phyloP scores from a whole-genome alignment of 2,329 filamentous ascomycete species.

The Chrysosporium queenslandicum region DNA sequence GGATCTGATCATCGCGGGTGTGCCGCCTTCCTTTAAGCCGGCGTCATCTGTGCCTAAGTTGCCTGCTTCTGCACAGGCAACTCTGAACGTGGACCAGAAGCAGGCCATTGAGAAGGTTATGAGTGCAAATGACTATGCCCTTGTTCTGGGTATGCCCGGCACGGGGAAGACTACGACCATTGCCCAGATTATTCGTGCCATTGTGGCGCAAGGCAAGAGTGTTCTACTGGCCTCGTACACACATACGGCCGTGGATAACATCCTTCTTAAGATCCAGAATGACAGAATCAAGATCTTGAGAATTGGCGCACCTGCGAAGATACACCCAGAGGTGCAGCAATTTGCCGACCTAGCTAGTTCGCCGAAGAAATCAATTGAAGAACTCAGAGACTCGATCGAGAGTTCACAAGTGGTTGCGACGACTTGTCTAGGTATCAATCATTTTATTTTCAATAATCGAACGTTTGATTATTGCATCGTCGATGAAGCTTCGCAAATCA shows the following conservation, averaged over 20 bases:
- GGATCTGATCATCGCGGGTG: constrained; percentile 67
- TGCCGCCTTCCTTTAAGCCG: constrained; percentile 62
- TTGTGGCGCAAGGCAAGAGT: constrained; percentile 81
- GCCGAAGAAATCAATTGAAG: constrained; percentile 66
- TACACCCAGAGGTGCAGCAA: constrained; percentile 75
- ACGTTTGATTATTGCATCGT: constrained; percentile 98
- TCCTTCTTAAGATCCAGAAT: constrained; percentile 77
- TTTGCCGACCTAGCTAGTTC: constrained; percentile 72
- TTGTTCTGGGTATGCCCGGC: constrained; percentile 97
- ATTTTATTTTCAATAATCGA: constrained; percentile 76
- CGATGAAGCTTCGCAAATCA: constrained; percentile 96
- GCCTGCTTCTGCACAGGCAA: constrained; percentile 50
- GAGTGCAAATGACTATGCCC: constrained; percentile 85
- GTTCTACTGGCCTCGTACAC: constrained; percentile 92
- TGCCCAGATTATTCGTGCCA: constrained; percentile 85
- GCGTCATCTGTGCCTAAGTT: constrained; percentile 22
- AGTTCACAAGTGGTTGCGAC: constrained; percentile 83
- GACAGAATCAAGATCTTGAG: constrained; percentile 70
- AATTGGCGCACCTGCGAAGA: constrained; percentile 73
- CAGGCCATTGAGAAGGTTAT: constrained; percentile 88
- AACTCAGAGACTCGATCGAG: constrained; percentile 75
- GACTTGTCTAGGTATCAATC: constrained; percentile 85
- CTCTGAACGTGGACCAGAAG: constrained; percentile 78
- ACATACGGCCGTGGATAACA: constrained; percentile 96
- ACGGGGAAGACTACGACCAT: constrained; percentile 98